Percentiles rank a stretch among this genome's conserved stretches.
Evolutionary conservation across 1,139 yeast genomes (phyloP).

Genomic region (Debaryomyces sp.): DNA sequence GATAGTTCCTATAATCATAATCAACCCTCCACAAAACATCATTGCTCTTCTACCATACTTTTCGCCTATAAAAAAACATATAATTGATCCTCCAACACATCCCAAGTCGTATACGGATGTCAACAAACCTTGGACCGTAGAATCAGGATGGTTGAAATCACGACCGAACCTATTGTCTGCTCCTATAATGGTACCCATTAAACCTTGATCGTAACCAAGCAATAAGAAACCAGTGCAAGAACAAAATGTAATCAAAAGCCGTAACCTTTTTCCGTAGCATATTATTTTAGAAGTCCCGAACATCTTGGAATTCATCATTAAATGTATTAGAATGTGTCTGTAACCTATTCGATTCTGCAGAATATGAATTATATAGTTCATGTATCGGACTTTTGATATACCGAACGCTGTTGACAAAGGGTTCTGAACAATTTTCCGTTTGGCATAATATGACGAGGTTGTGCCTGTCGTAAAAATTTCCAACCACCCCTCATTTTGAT

Average conservation of each 20-base stretch:
- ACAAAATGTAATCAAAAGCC: constrained; percentile 8
- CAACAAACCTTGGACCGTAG: constrained; percentile 32
- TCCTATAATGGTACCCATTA: constrained; percentile 12
- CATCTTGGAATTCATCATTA: neutral
- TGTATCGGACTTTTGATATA: neutral
- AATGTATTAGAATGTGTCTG: neutral
- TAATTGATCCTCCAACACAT: constrained; percentile 33
- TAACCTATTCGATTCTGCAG: neutral
- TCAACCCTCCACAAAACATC: constrained; percentile 38
- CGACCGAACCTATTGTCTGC: constrained; percentile 8
- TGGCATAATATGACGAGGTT: no score
- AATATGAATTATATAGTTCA: neutral
- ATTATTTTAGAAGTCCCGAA: neutral
- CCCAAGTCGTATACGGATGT: constrained; percentile 36
- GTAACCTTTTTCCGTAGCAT: constrained; percentile 6
- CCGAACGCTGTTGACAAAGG: neutral
- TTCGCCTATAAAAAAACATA: constrained; percentile 42
- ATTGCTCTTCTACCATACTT: constrained; percentile 47
- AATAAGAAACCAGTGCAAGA: constrained; percentile 12
- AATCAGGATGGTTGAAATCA: constrained; percentile 19
- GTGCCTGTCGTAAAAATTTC: no score
- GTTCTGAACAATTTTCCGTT: neutral
- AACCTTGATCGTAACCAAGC: constrained; percentile 15
- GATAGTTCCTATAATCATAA: constrained; percentile 46
- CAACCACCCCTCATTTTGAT: neutral